A percentile compares a stretch with the other conserved stretches of the same genome.
Evolutionary conservation across 352 stramenopile species (phyloP).

Genomic region (Pythium diclinum): DNA sequence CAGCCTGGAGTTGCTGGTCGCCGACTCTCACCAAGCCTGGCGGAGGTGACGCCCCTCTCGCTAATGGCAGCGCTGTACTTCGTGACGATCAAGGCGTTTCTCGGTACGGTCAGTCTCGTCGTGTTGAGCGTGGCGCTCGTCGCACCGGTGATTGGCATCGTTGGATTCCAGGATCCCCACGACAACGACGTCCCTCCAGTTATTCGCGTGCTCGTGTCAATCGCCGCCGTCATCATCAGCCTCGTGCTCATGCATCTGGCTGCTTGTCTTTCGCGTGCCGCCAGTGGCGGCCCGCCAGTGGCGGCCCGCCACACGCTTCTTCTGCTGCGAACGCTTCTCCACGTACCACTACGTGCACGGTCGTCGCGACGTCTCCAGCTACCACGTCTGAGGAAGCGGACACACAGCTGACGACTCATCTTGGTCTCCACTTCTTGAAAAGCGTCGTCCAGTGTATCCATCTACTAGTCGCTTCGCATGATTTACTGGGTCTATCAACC

Average conservation of each 20-base stretch:
- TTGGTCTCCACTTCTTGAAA: too few relatives aligned
- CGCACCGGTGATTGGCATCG: constrained; percentile 27
- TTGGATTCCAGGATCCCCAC: constrained; percentile 16
- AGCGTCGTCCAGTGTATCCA: too few relatives aligned
- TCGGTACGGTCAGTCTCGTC: constrained; percentile 45
- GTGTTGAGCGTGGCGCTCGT: constrained; percentile 32
- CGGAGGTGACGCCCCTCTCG: constrained; percentile 53
- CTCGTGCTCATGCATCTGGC: constrained; percentile 49
- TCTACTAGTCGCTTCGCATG: too few relatives aligned
- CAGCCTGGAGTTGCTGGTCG: constrained; percentile 35
- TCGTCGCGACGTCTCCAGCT: not conserved
- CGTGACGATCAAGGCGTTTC: constrained; percentile 52
- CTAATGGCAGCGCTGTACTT: constrained; percentile 66
- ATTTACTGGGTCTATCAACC: too few relatives aligned
- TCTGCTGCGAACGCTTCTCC: constrained; percentile 63
- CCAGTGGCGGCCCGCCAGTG: too few relatives aligned
- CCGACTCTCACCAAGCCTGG: constrained; percentile 45
- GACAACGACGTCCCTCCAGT: not conserved
- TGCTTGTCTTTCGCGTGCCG: constrained; percentile 39
- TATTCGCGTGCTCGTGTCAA: constrained; percentile 19
- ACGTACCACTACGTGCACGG: constrained; percentile 45
- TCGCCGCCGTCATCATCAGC: constrained; percentile 30
- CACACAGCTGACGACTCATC: too few relatives aligned
- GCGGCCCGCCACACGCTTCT: constrained; percentile 66
- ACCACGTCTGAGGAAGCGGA: constrained; percentile 1